Evolutionary conservation across 306 rosid genomes (phyloP), one percentile per base, ranked within the genome.

Genomic region (Corylus avellana): DNA sequence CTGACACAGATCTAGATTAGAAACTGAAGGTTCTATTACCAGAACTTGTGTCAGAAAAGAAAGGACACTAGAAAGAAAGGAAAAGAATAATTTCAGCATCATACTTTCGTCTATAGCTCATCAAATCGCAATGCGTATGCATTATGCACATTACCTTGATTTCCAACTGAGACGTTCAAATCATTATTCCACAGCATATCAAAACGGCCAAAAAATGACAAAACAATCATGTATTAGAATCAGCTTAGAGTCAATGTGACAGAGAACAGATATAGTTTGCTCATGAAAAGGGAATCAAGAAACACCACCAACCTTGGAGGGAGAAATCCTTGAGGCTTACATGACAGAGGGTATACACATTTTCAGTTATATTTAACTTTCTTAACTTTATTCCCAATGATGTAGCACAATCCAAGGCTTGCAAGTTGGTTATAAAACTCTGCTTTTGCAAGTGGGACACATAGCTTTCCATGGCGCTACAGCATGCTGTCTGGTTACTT

Each of bases 381-480:
- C 89, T 82, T 74, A 95, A 83, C 77, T 95, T 91, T 90, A 81
- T 81, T 54, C 97, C 99, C 84, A 95, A 84, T 68, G 94, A 79
- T 46, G 92, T 86, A 74, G 99, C 96, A 91, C 99, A 95, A 75
- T 88, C 88, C 87, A 93, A 85, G 80, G 99, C 97, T 90, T 95
- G 99, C 85, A 95, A 84, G 84, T 95, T 95, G 55, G 99, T 95
- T 77, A 95, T 89, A 77, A 95, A 88, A 77, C 96, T 93, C 87
- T 95, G 99, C 88, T 89, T 93, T 85, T 95, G 99, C 89, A 95
- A 85, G 89, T 91, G 98, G 76, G 97, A 88, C 72, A 93, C 94
- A 22, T 95, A 93, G 85, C 91, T 89, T 69, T 78, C 96, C 98
- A 95, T 90, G 68, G 96, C 91, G 68, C 80, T 70, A 83, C 98